A percentile compares a stretch with the other conserved stretches of the same genome.
Evolutionary conservation across 2,329 filamentous ascomycete genomes (phyloP).

Genomic region (Trematosphaeria pertusa): DNA sequence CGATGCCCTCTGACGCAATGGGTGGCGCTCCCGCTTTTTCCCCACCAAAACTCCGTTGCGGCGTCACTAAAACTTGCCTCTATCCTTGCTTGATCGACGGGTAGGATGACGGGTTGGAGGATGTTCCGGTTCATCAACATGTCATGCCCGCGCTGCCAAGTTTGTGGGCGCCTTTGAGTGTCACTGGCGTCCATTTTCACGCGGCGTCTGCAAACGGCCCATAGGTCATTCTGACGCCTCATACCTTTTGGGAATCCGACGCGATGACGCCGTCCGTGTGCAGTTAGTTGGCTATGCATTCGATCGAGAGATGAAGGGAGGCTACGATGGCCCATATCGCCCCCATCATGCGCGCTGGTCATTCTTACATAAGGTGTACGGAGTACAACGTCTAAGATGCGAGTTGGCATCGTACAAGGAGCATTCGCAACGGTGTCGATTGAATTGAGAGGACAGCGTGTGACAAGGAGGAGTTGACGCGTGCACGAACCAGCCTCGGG

Average conservation of each 20-base stretch:
- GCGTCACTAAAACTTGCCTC: constrained; percentile 39
- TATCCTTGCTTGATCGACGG: constrained; percentile 32
- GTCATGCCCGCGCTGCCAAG: constrained; percentile 6
- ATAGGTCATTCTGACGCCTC: constrained; percentile 2
- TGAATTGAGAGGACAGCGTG: no score
- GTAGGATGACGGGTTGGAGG: constrained; percentile 12
- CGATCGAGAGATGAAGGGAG: constrained; percentile 10
- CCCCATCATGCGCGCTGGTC: neutral
- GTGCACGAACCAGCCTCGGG: no score
- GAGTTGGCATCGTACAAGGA: no score
- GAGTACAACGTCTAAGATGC: no score
- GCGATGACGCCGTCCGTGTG: constrained; percentile 4
- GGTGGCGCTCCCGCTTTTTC: constrained; percentile 33
- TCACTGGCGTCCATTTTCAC: constrained; percentile 1
- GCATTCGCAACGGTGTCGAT: no score
- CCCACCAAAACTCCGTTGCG: constrained; percentile 29
- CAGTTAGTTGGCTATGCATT: constrained; percentile 4
- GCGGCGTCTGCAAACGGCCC: constrained; percentile 10
- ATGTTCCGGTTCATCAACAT: constrained; percentile 1
- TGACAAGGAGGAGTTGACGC: no score
- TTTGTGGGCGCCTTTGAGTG: constrained; percentile 1
- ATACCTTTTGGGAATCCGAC: constrained; percentile 5
- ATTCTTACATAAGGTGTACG: no score
- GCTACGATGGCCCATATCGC: neutral
- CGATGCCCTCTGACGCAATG: constrained; percentile 48